Conservation (phyloP, 208 protist genomes). For the Trypanosoma brucei region DNA sequence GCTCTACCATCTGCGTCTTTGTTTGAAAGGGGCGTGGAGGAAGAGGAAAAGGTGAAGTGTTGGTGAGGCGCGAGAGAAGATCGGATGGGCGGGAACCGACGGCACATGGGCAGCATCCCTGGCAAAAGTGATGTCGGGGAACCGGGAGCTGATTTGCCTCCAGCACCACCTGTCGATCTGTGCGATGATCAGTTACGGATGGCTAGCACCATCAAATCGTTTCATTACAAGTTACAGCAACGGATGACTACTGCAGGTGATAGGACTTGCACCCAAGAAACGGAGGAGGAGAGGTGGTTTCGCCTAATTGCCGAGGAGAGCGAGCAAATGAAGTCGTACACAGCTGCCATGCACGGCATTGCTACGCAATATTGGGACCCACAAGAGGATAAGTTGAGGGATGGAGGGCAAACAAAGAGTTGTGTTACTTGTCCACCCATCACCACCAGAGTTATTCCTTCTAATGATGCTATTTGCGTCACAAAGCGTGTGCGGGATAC, state of each 20-base stretch:
- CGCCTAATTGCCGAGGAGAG: slow-evolving; percentile 27
- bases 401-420: neutral
- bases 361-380: slow-evolving; percentile 68
- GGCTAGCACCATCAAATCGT: slow-evolving; percentile 38
- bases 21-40: neutral
- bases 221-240: slow-evolving; percentile 47
- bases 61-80: neutral
- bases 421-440: neutral
- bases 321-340: slow-evolving; percentile 33
- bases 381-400: slow-evolving; percentile 1
- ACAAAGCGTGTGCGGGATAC: neutral
- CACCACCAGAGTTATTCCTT: neutral
- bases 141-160: neutral
- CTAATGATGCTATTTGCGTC: neutral
- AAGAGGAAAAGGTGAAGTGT: neutral
- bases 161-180: too few species aligned
- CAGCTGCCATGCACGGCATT: slow-evolving; percentile 65
- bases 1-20: neutral
- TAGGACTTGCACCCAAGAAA: slow-evolving; percentile 9
- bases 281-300: slow-evolving; percentile 24
- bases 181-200: slow-evolving; percentile 9
- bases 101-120: neutral
- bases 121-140: neutral
- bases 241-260: slow-evolving; percentile 1
- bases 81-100: neutral